Percentiles rank a stretch among this genome's conserved stretches.
Evolutionary conservation across 169 alveolate species (phyloP).

Genomic region (Hammondia hammondi): DNA sequence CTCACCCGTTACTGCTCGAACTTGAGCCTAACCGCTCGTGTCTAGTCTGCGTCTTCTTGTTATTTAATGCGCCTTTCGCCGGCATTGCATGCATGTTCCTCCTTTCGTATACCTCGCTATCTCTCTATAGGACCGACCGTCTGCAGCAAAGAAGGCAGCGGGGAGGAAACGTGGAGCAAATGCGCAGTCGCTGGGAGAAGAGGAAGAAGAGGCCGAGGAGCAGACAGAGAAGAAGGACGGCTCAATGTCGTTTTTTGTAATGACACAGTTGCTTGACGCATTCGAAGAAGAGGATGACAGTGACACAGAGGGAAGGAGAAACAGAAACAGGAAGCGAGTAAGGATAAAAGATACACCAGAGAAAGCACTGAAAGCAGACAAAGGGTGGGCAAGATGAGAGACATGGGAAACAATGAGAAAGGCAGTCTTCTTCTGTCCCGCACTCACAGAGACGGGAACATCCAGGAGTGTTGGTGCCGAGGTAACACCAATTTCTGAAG

Average conservation of each 20-base stretch:
- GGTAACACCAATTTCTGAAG: too few relatives aligned
- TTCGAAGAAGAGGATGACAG: conserved; percentile 23
- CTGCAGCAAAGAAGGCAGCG: background rate
- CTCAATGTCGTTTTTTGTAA: background rate
- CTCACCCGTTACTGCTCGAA: too few relatives aligned
- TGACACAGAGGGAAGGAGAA: background rate
- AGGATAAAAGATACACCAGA: background rate
- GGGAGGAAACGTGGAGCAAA: background rate
- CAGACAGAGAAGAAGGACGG: background rate
- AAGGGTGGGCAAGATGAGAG: too few relatives aligned
- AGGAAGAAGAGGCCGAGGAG: background rate
- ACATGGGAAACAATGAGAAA: too few relatives aligned
- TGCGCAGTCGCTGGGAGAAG: background rate
- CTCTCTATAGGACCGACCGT: background rate
- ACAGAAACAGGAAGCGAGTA: background rate
- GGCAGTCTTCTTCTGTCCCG: too few relatives aligned
- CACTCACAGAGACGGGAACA: too few relatives aligned
- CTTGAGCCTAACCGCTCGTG: background rate
- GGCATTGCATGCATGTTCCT: background rate
- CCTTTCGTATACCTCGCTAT: background rate
- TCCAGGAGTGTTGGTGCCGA: too few relatives aligned
- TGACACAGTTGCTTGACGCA: conserved; percentile 25
- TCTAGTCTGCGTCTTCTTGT: background rate
- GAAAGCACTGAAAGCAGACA: too few relatives aligned
- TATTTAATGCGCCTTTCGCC: background rate